These are phyloP conservation scores for Colletotrichum abscissum DNA, from an alignment of 2,329 filamentous ascomycete genomes.

Conservation along the genomic window DNA sequence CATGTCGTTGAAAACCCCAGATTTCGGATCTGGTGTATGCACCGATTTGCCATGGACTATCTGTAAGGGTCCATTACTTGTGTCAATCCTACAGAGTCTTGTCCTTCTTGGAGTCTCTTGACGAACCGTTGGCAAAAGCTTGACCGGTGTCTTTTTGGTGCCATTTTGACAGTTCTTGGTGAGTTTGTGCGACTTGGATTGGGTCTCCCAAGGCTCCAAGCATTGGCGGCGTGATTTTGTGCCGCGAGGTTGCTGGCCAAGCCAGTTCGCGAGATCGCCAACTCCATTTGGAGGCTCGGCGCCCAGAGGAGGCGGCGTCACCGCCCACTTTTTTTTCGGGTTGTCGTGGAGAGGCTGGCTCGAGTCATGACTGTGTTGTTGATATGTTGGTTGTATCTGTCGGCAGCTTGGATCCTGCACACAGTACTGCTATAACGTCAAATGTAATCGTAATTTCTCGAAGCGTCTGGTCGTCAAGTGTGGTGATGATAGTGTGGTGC, in stretches of 20 bases:
- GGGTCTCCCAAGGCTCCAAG: constrained; percentile 12
- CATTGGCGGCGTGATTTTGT: constrained; percentile 29
- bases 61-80: constrained; percentile 17
- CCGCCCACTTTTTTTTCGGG: constrained; percentile 28
- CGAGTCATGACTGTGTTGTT: constrained; percentile 17
- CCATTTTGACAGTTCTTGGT: constrained; percentile 8
- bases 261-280: constrained; percentile 30
- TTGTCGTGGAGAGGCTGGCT: not conserved
- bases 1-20: constrained; percentile 24
- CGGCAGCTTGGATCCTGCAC: too few relatives aligned
- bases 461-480: constrained; percentile 5
- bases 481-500: not conserved
- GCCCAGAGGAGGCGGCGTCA: constrained; percentile 29
- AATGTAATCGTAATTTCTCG: constrained; percentile 20
- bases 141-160: constrained; percentile 12
- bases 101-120: constrained; percentile 6
- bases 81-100: constrained; percentile 17
- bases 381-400: not conserved
- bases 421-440: not conserved
- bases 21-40: constrained; percentile 21
- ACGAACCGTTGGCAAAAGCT: constrained; percentile 33
- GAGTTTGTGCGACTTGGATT: constrained; percentile 21
- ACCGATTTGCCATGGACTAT: not conserved
- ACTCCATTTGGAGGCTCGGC: constrained; percentile 31
- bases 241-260: constrained; percentile 26